Percentiles rank a stretch among this genome's conserved stretches.
phyloP scores from a whole-genome alignment of 2,329 filamentous ascomycete genomes.

The Calonectria henricotiae region DNA sequence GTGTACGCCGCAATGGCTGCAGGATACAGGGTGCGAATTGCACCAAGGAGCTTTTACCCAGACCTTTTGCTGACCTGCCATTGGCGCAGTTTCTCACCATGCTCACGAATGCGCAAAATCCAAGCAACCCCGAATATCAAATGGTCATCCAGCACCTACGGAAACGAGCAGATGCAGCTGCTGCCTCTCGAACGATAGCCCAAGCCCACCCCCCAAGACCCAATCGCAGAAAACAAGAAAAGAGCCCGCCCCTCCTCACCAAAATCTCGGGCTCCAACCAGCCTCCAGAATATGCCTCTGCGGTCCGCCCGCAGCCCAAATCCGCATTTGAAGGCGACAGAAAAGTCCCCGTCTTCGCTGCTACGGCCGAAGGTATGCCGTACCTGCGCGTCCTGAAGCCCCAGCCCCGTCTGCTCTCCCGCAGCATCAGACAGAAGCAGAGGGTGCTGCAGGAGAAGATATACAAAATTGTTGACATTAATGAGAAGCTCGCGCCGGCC shows the following conservation, averaged over 20 bases:
- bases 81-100: slow-evolving; percentile 61
- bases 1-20: slow-evolving; percentile 75
- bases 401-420: slow-evolving; percentile 73
- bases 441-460: slow-evolving; percentile 62
- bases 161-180: slow-evolving; percentile 47
- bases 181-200: slow-evolving; percentile 43
- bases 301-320: slow-evolving; percentile 66
- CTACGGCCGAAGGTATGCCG: slow-evolving; percentile 71
- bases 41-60: background rate
- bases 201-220: slow-evolving; percentile 41
- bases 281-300: slow-evolving; percentile 66
- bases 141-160: slow-evolving; percentile 63
- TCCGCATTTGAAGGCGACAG: slow-evolving; percentile 59
- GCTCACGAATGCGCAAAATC: slow-evolving; percentile 58
- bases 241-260: slow-evolving; percentile 53
- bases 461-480: slow-evolving; percentile 58
- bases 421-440: slow-evolving; percentile 71
- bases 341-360: slow-evolving; percentile 71
- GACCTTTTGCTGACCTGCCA: background rate
- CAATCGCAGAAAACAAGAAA: slow-evolving; percentile 8
- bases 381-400: slow-evolving; percentile 79
- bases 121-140: slow-evolving; percentile 60
- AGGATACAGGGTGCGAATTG: slow-evolving; percentile 74
- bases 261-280: slow-evolving; percentile 57
- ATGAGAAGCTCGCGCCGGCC: slow-evolving; percentile 56